A percentile compares a stretch with the other conserved stretches of the same genome.
Conservation (phyloP, 164 flowering plant species). For the Liquidambar formosana region DNA sequence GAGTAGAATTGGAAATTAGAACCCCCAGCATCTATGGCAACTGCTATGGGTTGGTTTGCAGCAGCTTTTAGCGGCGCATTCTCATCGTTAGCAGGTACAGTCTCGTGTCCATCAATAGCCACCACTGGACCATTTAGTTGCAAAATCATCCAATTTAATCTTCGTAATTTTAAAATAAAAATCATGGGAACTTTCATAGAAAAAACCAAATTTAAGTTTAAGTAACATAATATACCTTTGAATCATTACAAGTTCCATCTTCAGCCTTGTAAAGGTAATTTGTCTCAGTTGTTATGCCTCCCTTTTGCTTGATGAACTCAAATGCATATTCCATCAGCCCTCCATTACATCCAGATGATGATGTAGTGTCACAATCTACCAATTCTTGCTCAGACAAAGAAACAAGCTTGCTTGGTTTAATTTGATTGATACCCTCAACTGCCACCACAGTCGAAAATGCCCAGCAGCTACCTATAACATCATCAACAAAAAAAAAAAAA, state of each 20-base stretch:
- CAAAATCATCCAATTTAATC: background rate
- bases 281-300: conserved; percentile 60
- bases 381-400: too few relatives aligned
- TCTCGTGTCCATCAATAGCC: conserved; percentile 69
- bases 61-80: conserved; percentile 67
- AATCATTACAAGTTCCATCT: too few relatives aligned
- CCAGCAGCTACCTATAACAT: conserved; percentile 80
- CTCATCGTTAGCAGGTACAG: conserved; percentile 68
- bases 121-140: conserved; percentile 57
- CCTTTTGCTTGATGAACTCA: conserved; percentile 57
- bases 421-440: conserved; percentile 78
- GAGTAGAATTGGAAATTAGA: conserved; percentile 74
- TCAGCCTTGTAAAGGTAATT: too few relatives aligned
- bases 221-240: conserved; percentile 32
- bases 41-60: conserved; percentile 71
- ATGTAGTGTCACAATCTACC: conserved; percentile 19
- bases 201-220: background rate
- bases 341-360: conserved; percentile 79
- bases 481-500: background rate
- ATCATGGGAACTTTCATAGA: background rate
- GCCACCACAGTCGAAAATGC: conserved; percentile 89
- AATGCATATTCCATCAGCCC: conserved; percentile 84
- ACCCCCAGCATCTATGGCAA: conserved; percentile 77
- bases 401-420: conserved; percentile 29
- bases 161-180: background rate